A percentile compares a stretch with the other conserved stretches of the same genome.
These are phyloP conservation scores for Globisporangium middletonii DNA, from an alignment of 352 stramenopile genomes.

Conservation along the genomic window DNA sequence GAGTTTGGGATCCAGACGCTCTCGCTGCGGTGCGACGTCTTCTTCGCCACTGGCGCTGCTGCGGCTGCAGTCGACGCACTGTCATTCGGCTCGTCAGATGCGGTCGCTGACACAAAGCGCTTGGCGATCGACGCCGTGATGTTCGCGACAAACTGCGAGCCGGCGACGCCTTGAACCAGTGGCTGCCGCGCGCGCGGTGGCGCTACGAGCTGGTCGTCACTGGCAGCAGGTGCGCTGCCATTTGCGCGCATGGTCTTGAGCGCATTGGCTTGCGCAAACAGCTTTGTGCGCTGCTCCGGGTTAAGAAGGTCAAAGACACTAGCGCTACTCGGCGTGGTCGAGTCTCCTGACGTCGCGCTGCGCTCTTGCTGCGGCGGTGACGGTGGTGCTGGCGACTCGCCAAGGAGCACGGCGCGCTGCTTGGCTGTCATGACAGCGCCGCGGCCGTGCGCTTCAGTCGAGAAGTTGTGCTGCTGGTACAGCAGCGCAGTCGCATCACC, in stretches of 20 bases:
- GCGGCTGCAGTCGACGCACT: background rate
- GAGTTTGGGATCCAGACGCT: conserved; percentile 55
- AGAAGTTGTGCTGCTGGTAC: conserved; percentile 59
- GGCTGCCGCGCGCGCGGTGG: conserved; percentile 20
- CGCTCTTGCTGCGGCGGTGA: background rate
- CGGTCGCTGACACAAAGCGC: conserved; percentile 58
- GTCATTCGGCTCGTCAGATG: conserved; percentile 8
- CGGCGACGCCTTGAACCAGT: conserved; percentile 21
- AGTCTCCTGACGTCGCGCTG: background rate
- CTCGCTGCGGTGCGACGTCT: conserved; percentile 38
- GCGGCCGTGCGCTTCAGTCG: conserved; percentile 26
- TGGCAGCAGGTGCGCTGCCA: too few relatives aligned
- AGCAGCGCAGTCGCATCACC: conserved; percentile 19
- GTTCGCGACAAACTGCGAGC: conserved; percentile 57
- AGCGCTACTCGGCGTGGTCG: background rate
- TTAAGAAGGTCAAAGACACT: conserved; percentile 67
- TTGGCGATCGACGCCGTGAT: conserved; percentile 81
- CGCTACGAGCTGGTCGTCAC: background rate
- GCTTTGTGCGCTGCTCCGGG: conserved; percentile 34
- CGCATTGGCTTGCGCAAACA: conserved; percentile 16
- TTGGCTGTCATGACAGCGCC: conserved; percentile 40
- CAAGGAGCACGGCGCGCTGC: conserved; percentile 37
- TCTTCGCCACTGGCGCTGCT: conserved; percentile 15
- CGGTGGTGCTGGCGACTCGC: conserved; percentile 8
- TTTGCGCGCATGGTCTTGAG: too few relatives aligned